Conservation (phyloP, 2,329 filamentous ascomycete genomes). For the Fonsecaea nubica region DNA sequence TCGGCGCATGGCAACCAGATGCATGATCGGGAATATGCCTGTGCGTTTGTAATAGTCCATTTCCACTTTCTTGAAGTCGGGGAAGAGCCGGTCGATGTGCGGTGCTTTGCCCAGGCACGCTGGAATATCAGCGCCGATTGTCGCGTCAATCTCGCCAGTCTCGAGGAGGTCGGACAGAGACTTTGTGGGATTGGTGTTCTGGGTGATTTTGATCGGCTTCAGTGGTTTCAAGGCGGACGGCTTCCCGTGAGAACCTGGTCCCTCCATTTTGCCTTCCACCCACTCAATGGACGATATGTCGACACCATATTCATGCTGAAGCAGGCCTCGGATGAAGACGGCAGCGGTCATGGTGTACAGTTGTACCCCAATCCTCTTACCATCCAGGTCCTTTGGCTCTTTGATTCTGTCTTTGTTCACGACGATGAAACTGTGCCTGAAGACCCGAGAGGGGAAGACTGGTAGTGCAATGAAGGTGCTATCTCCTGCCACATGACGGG, state of each 20-base stretch:
- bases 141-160: slow-evolving; percentile 49
- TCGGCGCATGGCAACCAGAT: slow-evolving; percentile 42
- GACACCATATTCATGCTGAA: slow-evolving; percentile 46
- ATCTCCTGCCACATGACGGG: slow-evolving; percentile 15
- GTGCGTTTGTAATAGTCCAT: slow-evolving; percentile 44
- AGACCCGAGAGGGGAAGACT: slow-evolving; percentile 11
- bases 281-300: slow-evolving; percentile 44
- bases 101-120: slow-evolving; percentile 42
- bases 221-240: slow-evolving; percentile 33
- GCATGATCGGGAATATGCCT: slow-evolving; percentile 47
- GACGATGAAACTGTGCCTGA: slow-evolving; percentile 15
- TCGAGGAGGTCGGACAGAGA: slow-evolving; percentile 45
- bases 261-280: slow-evolving; percentile 46
- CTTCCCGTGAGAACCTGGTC: slow-evolving; percentile 43
- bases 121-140: slow-evolving; percentile 46
- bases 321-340: slow-evolving; percentile 46
- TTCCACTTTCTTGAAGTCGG: slow-evolving; percentile 46
- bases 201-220: slow-evolving; percentile 18
- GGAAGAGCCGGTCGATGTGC: slow-evolving; percentile 45
- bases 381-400: slow-evolving; percentile 44
- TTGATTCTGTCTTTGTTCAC: slow-evolving; percentile 45
- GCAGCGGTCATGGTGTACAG: slow-evolving; percentile 51
- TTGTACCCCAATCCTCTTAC: slow-evolving; percentile 47
- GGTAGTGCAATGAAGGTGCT: slow-evolving; percentile 9
- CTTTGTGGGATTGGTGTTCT: slow-evolving; percentile 33